Percentiles rank a stretch among this genome's conserved stretches.
Evolutionary conservation across 1,284 basidiomycete genomes (phyloP).

Genomic region (Apiotrichum domesticum): DNA sequence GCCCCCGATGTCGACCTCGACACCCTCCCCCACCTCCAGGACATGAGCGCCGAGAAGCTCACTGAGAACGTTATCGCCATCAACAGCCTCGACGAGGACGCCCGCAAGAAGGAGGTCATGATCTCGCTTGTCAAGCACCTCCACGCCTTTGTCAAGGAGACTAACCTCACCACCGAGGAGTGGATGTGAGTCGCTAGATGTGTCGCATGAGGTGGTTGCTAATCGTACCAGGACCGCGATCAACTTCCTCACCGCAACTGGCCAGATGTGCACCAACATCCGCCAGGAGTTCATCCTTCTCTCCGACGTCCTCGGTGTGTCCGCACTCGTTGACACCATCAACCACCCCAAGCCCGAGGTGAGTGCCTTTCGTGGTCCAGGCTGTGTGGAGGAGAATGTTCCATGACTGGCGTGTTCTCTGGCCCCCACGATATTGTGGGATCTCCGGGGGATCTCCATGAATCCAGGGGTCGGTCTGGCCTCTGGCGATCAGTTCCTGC

Average conservation of each 20-base stretch:
- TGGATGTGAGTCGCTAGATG: constrained; percentile 56
- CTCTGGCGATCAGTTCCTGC: no score
- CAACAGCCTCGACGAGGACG: constrained; percentile 49
- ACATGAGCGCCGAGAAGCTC: constrained; percentile 52
- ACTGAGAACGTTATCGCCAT: constrained; percentile 56
- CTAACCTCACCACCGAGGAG: constrained; percentile 69
- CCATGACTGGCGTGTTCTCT: background rate
- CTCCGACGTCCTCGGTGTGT: constrained; percentile 71
- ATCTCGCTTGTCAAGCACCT: constrained; percentile 56
- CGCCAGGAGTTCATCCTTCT: constrained; percentile 80
- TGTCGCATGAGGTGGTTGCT: background rate
- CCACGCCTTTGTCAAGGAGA: constrained; percentile 67
- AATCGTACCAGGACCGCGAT: constrained; percentile 51
- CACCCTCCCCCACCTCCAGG: constrained; percentile 51
- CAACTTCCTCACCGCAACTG: constrained; percentile 66
- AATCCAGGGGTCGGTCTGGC: no score
- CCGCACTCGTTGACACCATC: constrained; percentile 66
- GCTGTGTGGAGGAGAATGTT: background rate
- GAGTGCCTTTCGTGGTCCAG: background rate
- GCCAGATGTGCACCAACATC: constrained; percentile 63
- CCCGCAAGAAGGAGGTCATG: constrained; percentile 53
- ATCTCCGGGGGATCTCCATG: no score
- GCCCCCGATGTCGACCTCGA: constrained; percentile 20
- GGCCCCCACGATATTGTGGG: background rate
- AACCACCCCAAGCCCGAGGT: constrained; percentile 59